phyloP scores from a whole-genome alignment of 1,284 basidiomycete species.

The Volvariella surrecta region DNA sequence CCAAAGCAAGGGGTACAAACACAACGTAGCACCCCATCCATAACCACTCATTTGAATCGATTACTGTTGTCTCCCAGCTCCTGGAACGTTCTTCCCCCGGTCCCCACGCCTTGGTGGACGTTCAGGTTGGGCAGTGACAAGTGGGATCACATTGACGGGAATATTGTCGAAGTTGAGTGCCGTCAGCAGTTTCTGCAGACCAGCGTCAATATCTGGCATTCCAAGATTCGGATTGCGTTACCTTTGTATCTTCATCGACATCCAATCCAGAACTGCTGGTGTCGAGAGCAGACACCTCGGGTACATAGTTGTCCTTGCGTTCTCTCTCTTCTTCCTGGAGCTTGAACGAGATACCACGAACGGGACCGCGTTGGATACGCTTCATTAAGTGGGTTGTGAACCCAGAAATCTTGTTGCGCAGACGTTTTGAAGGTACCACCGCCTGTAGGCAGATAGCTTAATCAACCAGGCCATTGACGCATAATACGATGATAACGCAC shows the following conservation, averaged over 20 bases:
- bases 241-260: slow-evolving; percentile 90
- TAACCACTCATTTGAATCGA: too few species aligned
- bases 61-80: slow-evolving; percentile 39
- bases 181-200: slow-evolving; percentile 69
- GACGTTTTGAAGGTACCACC: slow-evolving; percentile 95
- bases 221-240: slow-evolving; percentile 15
- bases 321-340: slow-evolving; percentile 99
- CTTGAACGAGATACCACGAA: slow-evolving; percentile 99
- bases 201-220: not conserved
- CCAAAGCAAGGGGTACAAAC: too few species aligned
- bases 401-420: slow-evolving; percentile 99
- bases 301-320: slow-evolving; percentile 98
- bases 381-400: slow-evolving; percentile 99
- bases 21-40: too few species aligned
- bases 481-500: slow-evolving; percentile 37
- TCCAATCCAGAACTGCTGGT: slow-evolving; percentile 68
- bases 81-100: slow-evolving; percentile 78
- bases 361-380: slow-evolving; percentile 98
- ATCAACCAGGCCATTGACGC: not conserved
- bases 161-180: slow-evolving; percentile 90
- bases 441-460: slow-evolving; percentile 42
- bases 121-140: slow-evolving; percentile 64
- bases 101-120: slow-evolving; percentile 61
- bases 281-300: slow-evolving; percentile 92
- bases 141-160: slow-evolving; percentile 61